Conservation (phyloP, 495 filamentous ascomycete species). For the Penicillium crystallinum region DNA sequence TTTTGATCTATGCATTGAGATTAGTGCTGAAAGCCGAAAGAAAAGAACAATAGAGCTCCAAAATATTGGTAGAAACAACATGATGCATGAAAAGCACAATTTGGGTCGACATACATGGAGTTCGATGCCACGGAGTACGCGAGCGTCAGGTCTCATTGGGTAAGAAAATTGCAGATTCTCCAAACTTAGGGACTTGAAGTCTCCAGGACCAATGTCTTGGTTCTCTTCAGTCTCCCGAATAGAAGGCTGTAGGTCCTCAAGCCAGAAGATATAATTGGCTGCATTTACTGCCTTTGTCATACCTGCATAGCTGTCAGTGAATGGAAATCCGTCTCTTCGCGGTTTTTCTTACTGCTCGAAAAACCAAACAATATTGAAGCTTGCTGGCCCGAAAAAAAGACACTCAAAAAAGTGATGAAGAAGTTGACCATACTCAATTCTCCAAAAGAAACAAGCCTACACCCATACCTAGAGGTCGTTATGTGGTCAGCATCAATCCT, state of each 20-base stretch:
- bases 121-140: constrained; percentile 8
- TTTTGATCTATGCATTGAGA: constrained; percentile 8
- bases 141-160: constrained; percentile 22
- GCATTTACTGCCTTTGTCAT: constrained; percentile 42
- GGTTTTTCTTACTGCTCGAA: constrained; percentile 13
- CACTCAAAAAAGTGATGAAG: constrained; percentile 48
- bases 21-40: neutral
- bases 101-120: constrained; percentile 2
- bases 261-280: constrained; percentile 45
- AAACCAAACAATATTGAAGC: constrained; percentile 42
- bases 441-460: constrained; percentile 22
- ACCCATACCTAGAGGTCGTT: constrained; percentile 24
- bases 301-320: constrained; percentile 14
- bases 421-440: constrained; percentile 45
- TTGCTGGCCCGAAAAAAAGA: constrained; percentile 50
- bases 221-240: constrained; percentile 37
- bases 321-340: neutral
- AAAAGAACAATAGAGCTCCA: no score
- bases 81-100: neutral
- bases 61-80: neutral
- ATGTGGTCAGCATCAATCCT: neutral
- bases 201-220: constrained; percentile 16
- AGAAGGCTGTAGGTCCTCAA: constrained; percentile 29
- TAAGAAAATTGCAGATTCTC: constrained; percentile 56
- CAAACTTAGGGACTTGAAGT: constrained; percentile 36